Conservation (phyloP, 257 asterid genomes). For the Solanum pennellii region DNA sequence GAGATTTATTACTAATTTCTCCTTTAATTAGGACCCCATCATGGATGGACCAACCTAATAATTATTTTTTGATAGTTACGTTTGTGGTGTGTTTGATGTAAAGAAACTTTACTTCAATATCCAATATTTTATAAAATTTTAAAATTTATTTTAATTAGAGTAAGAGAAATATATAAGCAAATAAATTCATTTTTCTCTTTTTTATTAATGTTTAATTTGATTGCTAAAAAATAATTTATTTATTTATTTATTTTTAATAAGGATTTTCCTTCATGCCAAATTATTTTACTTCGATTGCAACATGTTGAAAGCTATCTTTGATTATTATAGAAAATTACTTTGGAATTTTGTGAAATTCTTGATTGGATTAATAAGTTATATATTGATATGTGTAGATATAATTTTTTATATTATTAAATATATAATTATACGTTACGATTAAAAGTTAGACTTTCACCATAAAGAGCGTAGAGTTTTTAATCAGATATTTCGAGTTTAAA, state of each 20-base stretch:
- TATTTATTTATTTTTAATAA: too few species aligned
- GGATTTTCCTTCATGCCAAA: background rate
- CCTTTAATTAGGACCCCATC: background rate
- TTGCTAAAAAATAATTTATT: too few species aligned
- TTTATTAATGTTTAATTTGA: too few species aligned
- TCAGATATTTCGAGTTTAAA: rapidly evolving
- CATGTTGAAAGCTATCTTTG: background rate
- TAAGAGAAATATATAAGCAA: background rate
- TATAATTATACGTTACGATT: background rate
- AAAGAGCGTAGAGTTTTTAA: background rate
- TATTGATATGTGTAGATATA: too few species aligned
- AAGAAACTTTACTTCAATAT: background rate
- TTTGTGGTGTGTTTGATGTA: background rate
- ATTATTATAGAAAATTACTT: too few species aligned
- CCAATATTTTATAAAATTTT: too few species aligned
- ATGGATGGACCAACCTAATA: background rate
- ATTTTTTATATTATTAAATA: background rate
- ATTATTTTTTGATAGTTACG: background rate
- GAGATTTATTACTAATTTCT: too few species aligned
- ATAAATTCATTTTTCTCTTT: too few species aligned
- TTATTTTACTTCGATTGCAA: background rate
- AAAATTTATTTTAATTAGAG: background rate
- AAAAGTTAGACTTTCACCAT: background rate
- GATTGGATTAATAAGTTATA: background rate
- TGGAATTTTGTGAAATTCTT: background rate